Evolutionary conservation across 2,329 filamentous ascomycete genomes (phyloP).

Genomic region (Coniochaeta sp.): DNA sequence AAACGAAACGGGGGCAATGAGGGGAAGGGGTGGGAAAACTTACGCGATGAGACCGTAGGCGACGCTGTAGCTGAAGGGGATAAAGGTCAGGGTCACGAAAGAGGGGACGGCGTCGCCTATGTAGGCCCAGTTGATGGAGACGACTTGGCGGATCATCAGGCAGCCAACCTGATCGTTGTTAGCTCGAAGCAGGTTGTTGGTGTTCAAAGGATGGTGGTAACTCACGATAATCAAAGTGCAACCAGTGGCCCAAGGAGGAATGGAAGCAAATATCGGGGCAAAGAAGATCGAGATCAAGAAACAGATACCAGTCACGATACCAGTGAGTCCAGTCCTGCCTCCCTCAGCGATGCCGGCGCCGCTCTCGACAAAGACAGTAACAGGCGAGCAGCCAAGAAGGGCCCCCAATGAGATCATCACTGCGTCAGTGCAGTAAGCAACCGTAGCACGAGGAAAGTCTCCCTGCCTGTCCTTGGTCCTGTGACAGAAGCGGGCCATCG

Average conservation of each 20-base stretch:
- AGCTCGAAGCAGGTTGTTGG: background rate
- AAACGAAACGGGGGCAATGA: too few relatives aligned
- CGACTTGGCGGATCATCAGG: slow-evolving; percentile 71
- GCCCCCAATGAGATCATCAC: slow-evolving; percentile 64
- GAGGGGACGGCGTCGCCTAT: slow-evolving; percentile 70
- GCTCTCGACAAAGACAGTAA: slow-evolving; percentile 70
- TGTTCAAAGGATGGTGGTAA: background rate
- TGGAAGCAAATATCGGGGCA: slow-evolving; percentile 68
- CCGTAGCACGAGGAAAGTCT: slow-evolving; percentile 80
- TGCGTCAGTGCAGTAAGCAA: slow-evolving; percentile 70
- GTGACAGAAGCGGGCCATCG: slow-evolving; percentile 68
- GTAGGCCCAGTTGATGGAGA: slow-evolving; percentile 69
- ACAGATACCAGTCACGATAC: slow-evolving; percentile 61
- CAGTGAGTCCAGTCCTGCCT: slow-evolving; percentile 65
- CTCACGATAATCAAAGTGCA: slow-evolving; percentile 62
- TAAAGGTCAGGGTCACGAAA: slow-evolving; percentile 67
- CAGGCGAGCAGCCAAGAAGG: slow-evolving; percentile 62
- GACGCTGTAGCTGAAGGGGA: slow-evolving; percentile 73
- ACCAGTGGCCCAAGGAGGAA: slow-evolving; percentile 72
- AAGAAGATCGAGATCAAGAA: slow-evolving; percentile 70
- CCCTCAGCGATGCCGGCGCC: slow-evolving; percentile 71
- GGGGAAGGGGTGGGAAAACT: slow-evolving; percentile 27
- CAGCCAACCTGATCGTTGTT: slow-evolving; percentile 51
- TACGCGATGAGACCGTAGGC: slow-evolving; percentile 70
- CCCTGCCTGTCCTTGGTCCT: slow-evolving; percentile 52